These are phyloP conservation scores for Rhodotorula graminis DNA, from an alignment of 768 basidiomycete species.

Conservation along the genomic window DNA sequence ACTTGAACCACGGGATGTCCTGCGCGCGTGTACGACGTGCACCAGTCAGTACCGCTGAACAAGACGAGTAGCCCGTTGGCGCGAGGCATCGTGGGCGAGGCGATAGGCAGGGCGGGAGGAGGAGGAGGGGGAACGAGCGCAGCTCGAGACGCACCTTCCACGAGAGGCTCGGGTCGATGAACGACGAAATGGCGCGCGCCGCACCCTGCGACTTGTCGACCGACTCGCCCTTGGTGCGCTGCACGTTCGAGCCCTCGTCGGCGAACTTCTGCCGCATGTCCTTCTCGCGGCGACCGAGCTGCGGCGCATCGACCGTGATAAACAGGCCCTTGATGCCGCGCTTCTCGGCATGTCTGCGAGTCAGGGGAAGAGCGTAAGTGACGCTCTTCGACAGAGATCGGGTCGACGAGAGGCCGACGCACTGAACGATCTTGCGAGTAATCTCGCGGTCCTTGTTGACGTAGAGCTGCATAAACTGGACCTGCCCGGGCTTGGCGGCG, in stretches of 20 bases:
- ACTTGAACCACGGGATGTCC: conserved; percentile 70
- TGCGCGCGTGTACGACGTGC: not conserved
- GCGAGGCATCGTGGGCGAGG: too few species aligned
- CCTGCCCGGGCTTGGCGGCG: conserved; percentile 69
- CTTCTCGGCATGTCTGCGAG: conserved; percentile 64
- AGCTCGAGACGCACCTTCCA: conserved; percentile 55
- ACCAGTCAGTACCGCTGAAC: too few species aligned
- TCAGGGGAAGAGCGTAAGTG: too few species aligned
- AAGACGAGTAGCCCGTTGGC: too few species aligned
- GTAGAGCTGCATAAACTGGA: conserved; percentile 83
- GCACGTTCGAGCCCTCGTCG: conserved; percentile 60
- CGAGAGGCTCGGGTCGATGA: conserved; percentile 84
- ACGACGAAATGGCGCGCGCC: conserved; percentile 88
- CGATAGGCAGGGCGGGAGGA: too few species aligned
- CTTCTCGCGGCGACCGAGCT: conserved; percentile 63
- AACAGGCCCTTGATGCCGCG: conserved; percentile 87
- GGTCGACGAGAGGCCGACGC: not conserved
- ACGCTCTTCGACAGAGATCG: not conserved
- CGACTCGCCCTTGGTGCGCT: conserved; percentile 50
- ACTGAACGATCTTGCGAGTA: conserved; percentile 74
- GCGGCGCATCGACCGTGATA: conserved; percentile 96
- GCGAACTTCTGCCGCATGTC: conserved; percentile 94
- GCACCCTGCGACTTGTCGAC: conserved; percentile 85
- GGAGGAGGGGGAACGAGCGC: too few species aligned
- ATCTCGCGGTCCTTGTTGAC: conserved; percentile 85